Evolutionary conservation across 108 stramenopile genomes (phyloP).

Genomic region (Nitzschia sp.): DNA sequence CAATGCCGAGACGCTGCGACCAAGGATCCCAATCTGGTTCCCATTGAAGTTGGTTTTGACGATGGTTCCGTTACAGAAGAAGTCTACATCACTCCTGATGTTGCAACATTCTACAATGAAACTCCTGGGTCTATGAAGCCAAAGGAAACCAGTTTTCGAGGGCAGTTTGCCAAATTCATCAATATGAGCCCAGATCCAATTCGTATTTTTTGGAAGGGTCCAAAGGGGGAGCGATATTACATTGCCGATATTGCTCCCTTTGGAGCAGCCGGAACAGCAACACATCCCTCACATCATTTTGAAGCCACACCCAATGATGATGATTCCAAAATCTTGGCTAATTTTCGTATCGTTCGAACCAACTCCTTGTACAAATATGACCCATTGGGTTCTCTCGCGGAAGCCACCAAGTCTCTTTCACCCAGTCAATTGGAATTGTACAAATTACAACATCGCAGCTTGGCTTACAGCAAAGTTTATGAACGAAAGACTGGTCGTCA

Average conservation of each 20-base stretch:
- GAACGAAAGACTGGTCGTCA: slow-evolving; percentile 46
- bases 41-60: slow-evolving; percentile 31
- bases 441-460: slow-evolving; percentile 49
- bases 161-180: slow-evolving; percentile 47
- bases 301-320: slow-evolving; percentile 23
- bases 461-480: slow-evolving; percentile 42
- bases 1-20: background rate
- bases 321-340: slow-evolving; percentile 12
- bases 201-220: slow-evolving; percentile 35
- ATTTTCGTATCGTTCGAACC: slow-evolving; percentile 21
- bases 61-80: slow-evolving; percentile 3
- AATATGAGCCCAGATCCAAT: slow-evolving; percentile 41
- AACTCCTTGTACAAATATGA: slow-evolving; percentile 65
- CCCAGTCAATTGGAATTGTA: slow-evolving; percentile 35
- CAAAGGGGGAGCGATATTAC: slow-evolving; percentile 6
- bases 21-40: slow-evolving; percentile 32
- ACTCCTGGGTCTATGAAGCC: slow-evolving; percentile 16
- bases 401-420: slow-evolving; percentile 41
- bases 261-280: slow-evolving; percentile 46
- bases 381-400: slow-evolving; percentile 47
- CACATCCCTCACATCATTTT: slow-evolving; percentile 48
- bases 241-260: slow-evolving; percentile 47
- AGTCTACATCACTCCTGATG: slow-evolving; percentile 44
- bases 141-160: slow-evolving; percentile 28
- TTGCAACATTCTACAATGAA: slow-evolving; percentile 50